Conservation (phyloP, 192 early-diverging fungal genomes). For the Backusella tarrabulga region DNA sequence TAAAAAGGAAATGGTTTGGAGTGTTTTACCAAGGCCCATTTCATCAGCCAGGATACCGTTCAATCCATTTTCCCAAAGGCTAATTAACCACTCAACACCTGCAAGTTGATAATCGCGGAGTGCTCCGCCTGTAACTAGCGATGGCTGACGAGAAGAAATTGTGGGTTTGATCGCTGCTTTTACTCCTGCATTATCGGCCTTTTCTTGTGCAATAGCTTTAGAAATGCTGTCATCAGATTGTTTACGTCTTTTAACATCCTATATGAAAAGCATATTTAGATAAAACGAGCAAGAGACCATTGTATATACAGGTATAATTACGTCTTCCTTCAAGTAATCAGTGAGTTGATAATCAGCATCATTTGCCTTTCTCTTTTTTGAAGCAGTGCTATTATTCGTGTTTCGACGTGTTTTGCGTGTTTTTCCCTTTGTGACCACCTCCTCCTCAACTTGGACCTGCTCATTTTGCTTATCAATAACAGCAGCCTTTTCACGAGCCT, state of each 20-base stretch:
- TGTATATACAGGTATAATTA: conserved; percentile 6
- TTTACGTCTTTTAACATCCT: conserved; percentile 39
- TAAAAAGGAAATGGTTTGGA: conserved; percentile 93
- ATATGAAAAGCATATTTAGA: background rate
- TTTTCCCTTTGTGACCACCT: background rate
- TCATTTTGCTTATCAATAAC: conserved; percentile 14
- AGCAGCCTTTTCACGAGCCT: conserved; percentile 53
- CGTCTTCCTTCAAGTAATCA: conserved; percentile 50
- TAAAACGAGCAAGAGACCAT: too few species aligned
- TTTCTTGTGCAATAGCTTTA: conserved; percentile 25
- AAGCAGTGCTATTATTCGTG: background rate
- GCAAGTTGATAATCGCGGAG: conserved; percentile 93
- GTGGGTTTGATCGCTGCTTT: conserved; percentile 31
- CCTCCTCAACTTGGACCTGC: background rate
- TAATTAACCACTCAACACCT: conserved; percentile 95
- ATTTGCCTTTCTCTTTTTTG: conserved; percentile 45
- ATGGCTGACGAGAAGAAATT: conserved; percentile 74
- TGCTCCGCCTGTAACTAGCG: conserved; percentile 77
- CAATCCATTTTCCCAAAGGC: conserved; percentile 92
- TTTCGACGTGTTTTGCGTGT: conserved; percentile 17
- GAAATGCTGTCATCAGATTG: conserved; percentile 17
- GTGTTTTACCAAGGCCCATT: conserved; percentile 93
- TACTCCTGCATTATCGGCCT: background rate
- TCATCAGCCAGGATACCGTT: conserved; percentile 97
- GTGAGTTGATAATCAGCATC: conserved; percentile 47